phyloP scores from a whole-genome alignment of 2,329 filamentous ascomycete species.

The Allantophomopsis cytisporea region DNA sequence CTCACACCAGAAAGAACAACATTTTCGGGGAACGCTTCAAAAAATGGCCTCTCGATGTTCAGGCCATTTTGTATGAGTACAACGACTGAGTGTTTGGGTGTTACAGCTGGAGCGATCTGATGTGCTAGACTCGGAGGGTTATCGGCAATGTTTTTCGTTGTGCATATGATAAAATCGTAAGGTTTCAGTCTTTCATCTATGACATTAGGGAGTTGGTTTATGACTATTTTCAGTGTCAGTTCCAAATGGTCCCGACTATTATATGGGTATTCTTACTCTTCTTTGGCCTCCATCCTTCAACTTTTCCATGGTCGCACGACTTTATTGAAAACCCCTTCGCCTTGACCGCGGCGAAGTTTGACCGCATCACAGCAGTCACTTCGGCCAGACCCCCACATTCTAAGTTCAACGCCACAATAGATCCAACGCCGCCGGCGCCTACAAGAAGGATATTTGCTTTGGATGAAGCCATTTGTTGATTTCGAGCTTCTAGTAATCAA shows the following conservation, averaged over 20 bases:
- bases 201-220: neutral
- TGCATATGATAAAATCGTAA: constrained; percentile 10
- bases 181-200: neutral
- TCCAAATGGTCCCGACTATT: no score
- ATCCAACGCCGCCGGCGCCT: constrained; percentile 10
- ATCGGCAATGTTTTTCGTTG: constrained; percentile 10
- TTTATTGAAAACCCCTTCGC: constrained; percentile 11
- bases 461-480: neutral
- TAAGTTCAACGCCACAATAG: constrained; percentile 8
- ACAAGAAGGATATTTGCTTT: constrained; percentile 8
- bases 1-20: constrained; percentile 8
- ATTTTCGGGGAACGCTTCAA: constrained; percentile 7
- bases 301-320: constrained; percentile 10
- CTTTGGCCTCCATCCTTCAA: constrained; percentile 8
- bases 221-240: neutral
- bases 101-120: constrained; percentile 7
- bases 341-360: constrained; percentile 8
- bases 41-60: constrained; percentile 9
- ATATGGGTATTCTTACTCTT: constrained; percentile 3
- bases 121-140: constrained; percentile 5
- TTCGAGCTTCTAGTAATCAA: no score
- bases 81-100: constrained; percentile 6
- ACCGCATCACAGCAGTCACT: constrained; percentile 10
- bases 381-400: constrained; percentile 8
- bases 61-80: constrained; percentile 12